These are phyloP conservation scores for Naumovozyma castellii DNA, from an alignment of 805 yeast genomes.

Conservation along the genomic window DNA sequence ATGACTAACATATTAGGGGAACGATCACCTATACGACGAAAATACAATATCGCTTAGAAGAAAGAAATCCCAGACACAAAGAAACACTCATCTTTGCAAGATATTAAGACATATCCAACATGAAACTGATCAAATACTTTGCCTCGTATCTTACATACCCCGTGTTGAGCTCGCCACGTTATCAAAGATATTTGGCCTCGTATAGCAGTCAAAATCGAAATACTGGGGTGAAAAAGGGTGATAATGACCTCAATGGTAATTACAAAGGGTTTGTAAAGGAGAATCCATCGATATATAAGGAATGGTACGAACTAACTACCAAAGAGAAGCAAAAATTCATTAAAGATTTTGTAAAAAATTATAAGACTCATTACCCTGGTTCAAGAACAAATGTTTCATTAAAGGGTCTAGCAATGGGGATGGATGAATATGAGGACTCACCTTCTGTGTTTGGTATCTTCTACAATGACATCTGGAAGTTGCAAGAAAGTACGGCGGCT, in stretches of 20 bases:
- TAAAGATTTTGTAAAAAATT: slow-evolving; percentile 18
- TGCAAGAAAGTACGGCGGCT: slow-evolving; percentile 2
- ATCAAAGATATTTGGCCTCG: not conserved
- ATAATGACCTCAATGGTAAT: too few species aligned
- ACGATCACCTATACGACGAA: not conserved
- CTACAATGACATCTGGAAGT: slow-evolving; percentile 26
- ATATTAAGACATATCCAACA: not conserved
- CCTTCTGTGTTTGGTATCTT: slow-evolving; percentile 28
- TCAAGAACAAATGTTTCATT: slow-evolving; percentile 26
- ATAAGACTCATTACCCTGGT: slow-evolving; percentile 22
- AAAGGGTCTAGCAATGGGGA: slow-evolving; percentile 15
- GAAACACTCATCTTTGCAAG: too few species aligned
- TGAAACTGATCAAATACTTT: not conserved
- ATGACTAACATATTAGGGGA: too few species aligned
- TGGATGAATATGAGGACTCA: slow-evolving; percentile 19
- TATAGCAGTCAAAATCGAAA: too few species aligned
- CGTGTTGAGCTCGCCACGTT: not conserved
- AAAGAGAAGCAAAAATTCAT: slow-evolving; percentile 22
- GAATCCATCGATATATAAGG: slow-evolving; percentile 8
- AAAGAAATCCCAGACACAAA: too few species aligned
- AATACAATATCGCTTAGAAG: too few species aligned
- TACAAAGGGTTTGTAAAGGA: too few species aligned
- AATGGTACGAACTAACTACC: slow-evolving; percentile 20
- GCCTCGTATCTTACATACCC: not conserved
- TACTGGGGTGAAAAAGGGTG: too few species aligned